A percentile compares a stretch with the other conserved stretches of the same genome.
Evolutionary conservation across 2,329 filamentous ascomycete genomes (phyloP).

Genomic region (Fusarium aywerte): DNA sequence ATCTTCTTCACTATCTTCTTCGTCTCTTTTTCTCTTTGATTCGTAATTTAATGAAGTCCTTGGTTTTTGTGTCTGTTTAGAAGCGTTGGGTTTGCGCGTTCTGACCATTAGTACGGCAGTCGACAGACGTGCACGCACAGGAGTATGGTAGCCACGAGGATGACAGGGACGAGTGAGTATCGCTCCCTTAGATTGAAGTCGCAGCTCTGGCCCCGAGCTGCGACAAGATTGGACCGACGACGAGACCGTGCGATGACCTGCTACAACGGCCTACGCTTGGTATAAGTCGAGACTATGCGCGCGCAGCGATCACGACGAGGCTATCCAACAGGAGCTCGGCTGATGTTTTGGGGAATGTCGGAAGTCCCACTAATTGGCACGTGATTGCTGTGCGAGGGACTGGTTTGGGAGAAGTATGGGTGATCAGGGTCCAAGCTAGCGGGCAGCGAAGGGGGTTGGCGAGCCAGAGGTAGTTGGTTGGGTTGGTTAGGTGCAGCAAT

Average conservation of each 20-base stretch:
- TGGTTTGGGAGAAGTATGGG: background rate
- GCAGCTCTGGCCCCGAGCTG: constrained; percentile 13
- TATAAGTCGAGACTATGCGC: constrained; percentile 49
- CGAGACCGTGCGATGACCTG: constrained; percentile 42
- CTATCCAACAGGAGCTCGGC: constrained; percentile 40
- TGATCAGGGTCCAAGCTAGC: constrained; percentile 1
- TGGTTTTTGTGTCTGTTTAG: constrained; percentile 35
- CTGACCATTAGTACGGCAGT: constrained; percentile 50
- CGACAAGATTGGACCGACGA: constrained; percentile 18
- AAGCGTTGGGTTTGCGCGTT: constrained; percentile 41
- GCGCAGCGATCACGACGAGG: constrained; percentile 42
- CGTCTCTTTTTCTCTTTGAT: constrained; percentile 19
- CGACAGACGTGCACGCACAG: constrained; percentile 9
- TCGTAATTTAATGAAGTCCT: constrained; percentile 35
- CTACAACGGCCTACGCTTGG: constrained; percentile 47
- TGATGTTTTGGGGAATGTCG: constrained; percentile 35
- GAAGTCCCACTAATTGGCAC: constrained; percentile 42
- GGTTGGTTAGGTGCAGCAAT: background rate
- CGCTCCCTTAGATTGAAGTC: constrained; percentile 8
- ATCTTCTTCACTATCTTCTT: constrained; percentile 6
- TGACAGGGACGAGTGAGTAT: constrained; percentile 4
- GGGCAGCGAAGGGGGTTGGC: background rate
- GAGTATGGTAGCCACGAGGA: constrained; percentile 19
- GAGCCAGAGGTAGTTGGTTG: background rate
- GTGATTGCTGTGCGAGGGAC: constrained; percentile 38